These are phyloP conservation scores for Populus pruinosa DNA, from an alignment of 345 rosid genomes.

Conservation along the genomic window DNA sequence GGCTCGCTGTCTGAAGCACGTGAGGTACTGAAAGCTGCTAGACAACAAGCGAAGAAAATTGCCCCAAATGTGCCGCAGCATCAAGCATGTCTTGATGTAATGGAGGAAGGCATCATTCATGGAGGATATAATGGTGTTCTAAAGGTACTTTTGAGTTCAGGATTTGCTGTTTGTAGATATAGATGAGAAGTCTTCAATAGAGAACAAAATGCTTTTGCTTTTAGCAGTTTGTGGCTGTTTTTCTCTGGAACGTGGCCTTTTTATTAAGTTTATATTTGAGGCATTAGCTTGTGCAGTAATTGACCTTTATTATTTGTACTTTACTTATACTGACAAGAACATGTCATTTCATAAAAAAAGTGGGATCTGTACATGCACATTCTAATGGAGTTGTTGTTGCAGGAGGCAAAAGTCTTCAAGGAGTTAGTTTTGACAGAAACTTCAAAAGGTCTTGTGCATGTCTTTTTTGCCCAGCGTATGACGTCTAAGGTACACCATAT, in stretches of 20 bases:
- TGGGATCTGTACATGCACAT: conserved; percentile 1
- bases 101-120: conserved; percentile 86
- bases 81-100: conserved; percentile 77
- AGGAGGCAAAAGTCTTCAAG: conserved; percentile 84
- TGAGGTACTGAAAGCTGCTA: conserved; percentile 49
- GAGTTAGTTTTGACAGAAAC: conserved; percentile 69
- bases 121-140: conserved; percentile 91
- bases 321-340: neutral
- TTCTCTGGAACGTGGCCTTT: neutral
- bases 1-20: conserved; percentile 86
- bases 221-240: conserved; percentile 1
- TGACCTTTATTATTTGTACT: neutral
- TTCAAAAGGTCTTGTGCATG: conserved; percentile 80
- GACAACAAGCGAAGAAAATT: conserved; percentile 65
- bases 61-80: conserved; percentile 93
- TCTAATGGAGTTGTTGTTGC: conserved; percentile 26
- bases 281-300: neutral
- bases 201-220: too few relatives aligned
- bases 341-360: neutral
- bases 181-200: too few relatives aligned
- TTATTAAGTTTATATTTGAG: conserved; percentile 3
- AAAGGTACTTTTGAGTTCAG: conserved; percentile 42
- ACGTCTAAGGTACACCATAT: conserved; percentile 62
- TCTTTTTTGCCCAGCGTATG: conserved; percentile 81
- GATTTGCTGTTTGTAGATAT: neutral